Base-by-base conservation (phyloP, 768 basidiomycete genomes). In the Leucocoprinus birnbaumii region DNA sequence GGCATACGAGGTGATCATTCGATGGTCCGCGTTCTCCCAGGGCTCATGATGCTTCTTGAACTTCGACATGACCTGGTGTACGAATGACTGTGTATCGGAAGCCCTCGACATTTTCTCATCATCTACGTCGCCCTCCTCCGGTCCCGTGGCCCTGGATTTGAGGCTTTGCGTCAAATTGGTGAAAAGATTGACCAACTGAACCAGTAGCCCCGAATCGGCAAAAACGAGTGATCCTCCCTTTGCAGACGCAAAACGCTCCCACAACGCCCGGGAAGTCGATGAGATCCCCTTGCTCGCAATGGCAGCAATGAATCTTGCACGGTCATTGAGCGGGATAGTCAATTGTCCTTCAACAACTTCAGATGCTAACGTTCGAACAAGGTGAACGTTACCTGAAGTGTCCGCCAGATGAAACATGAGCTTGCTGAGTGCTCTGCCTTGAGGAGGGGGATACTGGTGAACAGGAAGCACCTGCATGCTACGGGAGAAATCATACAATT, bases 1-100 rank as follows among this genome's bases (percentile, higher is more conserved):
- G 1, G 86, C 85, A 34, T 86, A 72, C 8, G 85, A 77, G 45
- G 80, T 88, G 56, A 90, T 63, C 48, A 72, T 69, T 47, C 62
- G 68, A 66, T 84, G 86, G 37, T 68, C 61, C 2, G 83, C 80
- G 19, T 68, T 48, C 18, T 66, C 57, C 47, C 86, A 60, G 7
- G 86, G 82, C 26, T 71, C 64, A 62, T 83, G 78, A 45, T 65
- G 63, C 34, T 65, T 48, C 26, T 62, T 68, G 66, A 75, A 89
- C 40, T 70, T 70, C 14, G 59, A 58, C 26, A 85, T 57, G 55
- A 88, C 73, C 25, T 62, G 73, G 45, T 72, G 24, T 8, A 37
- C 24, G 18, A 42, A 31, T 25, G 48, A 47, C 24, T 24, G 16
- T n/a, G 35, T 27, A 19, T 41, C 53, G 14, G 19, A 10, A 43